phyloP scores from a whole-genome alignment of 2,329 filamentous ascomycete genomes.

The Aspergillus jensenii region DNA sequence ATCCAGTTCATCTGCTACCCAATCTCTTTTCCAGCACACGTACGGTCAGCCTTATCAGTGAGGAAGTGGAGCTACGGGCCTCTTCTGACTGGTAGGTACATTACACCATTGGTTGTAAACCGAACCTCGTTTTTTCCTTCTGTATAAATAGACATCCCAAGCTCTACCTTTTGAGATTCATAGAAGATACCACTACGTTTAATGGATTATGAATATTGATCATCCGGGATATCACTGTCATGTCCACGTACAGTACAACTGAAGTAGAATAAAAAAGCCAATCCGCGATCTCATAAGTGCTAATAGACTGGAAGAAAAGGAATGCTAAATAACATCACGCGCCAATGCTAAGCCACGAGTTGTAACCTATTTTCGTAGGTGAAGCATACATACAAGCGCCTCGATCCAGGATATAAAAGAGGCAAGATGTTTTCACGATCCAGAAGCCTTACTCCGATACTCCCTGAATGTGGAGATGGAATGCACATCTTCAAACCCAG shows the following conservation, averaged over 20 bases:
- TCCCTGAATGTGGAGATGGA: slow-evolving; percentile 43
- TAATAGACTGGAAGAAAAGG: background rate
- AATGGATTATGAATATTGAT: background rate
- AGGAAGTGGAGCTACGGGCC: background rate
- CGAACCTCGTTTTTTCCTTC: background rate
- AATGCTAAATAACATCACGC: background rate
- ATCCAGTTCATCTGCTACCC: background rate
- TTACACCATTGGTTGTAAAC: background rate
- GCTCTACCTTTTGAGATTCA: background rate
- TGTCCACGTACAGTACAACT: background rate
- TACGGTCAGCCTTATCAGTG: slow-evolving; percentile 21
- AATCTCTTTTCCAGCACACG: background rate
- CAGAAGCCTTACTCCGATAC: slow-evolving; percentile 42
- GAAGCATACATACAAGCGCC: background rate
- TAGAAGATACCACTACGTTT: background rate
- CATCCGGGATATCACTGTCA: slow-evolving; percentile 2
- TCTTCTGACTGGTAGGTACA: background rate
- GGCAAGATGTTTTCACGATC: slow-evolving; percentile 14
- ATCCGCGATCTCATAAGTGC: background rate
- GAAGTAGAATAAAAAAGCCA: background rate
- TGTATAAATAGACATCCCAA: background rate
- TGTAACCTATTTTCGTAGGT: slow-evolving; percentile 3
- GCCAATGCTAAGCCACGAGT: background rate
- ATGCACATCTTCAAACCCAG: slow-evolving; percentile 13
- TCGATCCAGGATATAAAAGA: background rate